phyloP scores from a whole-genome alignment of 495 filamentous ascomycete genomes.

The Penicillium maclennaniae region DNA sequence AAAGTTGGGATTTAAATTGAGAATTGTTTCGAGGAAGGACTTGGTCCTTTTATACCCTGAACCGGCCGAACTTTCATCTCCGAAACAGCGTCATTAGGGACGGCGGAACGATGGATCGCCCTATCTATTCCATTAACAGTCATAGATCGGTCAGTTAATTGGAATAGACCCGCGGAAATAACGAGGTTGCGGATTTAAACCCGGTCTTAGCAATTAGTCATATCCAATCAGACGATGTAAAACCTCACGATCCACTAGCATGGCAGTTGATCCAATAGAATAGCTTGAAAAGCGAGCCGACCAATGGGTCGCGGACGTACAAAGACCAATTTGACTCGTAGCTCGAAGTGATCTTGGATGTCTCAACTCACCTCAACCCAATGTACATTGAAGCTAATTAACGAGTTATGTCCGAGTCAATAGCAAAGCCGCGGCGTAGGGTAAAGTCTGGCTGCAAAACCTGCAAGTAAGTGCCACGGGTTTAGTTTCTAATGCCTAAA shows the following conservation, averaged over 20 bases:
- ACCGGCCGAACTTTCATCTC: neutral
- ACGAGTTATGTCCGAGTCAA: no score
- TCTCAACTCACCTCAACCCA: no score
- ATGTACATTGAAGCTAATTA: no score
- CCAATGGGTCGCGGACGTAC: neutral
- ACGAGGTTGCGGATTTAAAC: neutral
- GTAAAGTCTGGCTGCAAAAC: constrained; percentile 28
- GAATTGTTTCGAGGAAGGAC: neutral
- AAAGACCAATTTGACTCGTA: neutral
- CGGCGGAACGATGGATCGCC: no score
- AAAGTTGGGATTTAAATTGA: neutral
- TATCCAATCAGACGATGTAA: neutral
- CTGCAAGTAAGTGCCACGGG: constrained; percentile 21
- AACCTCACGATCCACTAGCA: neutral
- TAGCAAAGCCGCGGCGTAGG: neutral
- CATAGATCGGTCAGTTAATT: no score
- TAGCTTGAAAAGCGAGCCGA: neutral
- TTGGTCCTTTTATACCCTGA: neutral
- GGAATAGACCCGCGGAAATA: no score
- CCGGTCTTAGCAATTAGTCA: neutral
- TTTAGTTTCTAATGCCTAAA: neutral
- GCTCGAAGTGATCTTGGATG: neutral
- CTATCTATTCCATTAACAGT: no score
- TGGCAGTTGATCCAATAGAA: neutral
- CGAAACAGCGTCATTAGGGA: no score